Evolutionary conservation across 177 flowering plant genomes (phyloP).

Genomic region (Vitis hybrid): DNA sequence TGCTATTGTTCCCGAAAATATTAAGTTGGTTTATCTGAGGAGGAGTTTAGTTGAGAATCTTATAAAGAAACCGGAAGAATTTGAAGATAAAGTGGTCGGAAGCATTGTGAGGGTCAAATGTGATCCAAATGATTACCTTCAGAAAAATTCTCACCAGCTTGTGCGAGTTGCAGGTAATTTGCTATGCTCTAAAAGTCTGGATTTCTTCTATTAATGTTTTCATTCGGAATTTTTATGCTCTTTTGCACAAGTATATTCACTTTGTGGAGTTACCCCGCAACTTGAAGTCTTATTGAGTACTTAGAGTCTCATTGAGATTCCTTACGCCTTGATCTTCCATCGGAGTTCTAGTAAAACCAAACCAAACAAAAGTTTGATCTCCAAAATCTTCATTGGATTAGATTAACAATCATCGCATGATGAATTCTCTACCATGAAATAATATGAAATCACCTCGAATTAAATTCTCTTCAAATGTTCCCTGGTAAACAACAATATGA

Average conservation of each 20-base stretch:
- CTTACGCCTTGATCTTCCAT: too few species aligned
- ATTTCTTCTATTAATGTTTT: neutral
- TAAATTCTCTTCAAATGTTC: too few species aligned
- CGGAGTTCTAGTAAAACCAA: too few species aligned
- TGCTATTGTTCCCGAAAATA: constrained; percentile 50
- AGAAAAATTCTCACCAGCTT: constrained; percentile 50
- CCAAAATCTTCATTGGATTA: too few species aligned
- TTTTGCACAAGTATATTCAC: neutral
- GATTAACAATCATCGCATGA: too few species aligned
- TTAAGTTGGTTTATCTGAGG: constrained; percentile 72
- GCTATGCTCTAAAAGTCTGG: neutral
- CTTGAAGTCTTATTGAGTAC: too few species aligned
- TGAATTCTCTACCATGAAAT: too few species aligned
- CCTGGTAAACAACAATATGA: too few species aligned
- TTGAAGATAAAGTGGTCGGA: constrained; percentile 60
- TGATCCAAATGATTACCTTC: constrained; percentile 51
- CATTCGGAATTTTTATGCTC: neutral
- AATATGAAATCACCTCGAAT: too few species aligned
- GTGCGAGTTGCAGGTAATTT: constrained; percentile 68
- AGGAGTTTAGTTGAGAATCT: constrained; percentile 59
- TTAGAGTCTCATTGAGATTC: too few species aligned
- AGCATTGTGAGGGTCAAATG: constrained; percentile 73
- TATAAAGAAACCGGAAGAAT: constrained; percentile 40
- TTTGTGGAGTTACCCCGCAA: too few species aligned
- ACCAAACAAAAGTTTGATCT: too few species aligned